Evolutionary conservation across 1,284 basidiomycete genomes (phyloP), one percentile per base, ranked within the genome.

Genomic region (Pterulicium gracile): DNA sequence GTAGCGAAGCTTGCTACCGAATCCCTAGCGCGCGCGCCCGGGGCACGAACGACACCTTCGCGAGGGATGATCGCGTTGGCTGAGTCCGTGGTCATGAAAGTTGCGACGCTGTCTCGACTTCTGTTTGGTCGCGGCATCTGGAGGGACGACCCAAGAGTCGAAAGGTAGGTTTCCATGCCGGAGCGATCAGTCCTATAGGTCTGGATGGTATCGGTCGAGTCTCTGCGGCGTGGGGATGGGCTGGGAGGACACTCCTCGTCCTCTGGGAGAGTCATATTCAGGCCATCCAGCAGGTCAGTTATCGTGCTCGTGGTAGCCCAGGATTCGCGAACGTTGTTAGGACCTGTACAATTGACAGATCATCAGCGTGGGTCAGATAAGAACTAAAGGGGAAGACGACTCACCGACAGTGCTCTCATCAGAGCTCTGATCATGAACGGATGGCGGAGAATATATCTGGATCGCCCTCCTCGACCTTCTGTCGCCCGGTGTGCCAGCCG

Each of bases 101-200:
- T 80, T 42, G 72, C 72, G 51, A 84, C 65, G 49, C 78, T 83
- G 41, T 65, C 68, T 46, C 76, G 66, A 3, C 79, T 81, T 40
- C 67, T 65, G 27, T 32, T 32, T 10, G 7, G 7, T 7, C n/a
- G 7, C 27, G 27, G 27, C 27, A 32, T 32, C 27, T 10, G n/a
- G 27, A 32, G n/a, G 27, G 27, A 32, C 7, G 27, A 32, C n/a
- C 27, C 27, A 32, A 32, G 27, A n/a, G 10, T 32, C 10, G 27
- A 7, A n/a, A 32, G 10, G 27, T 32, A 32, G 27, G 27, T n/a
- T 7, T 32, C 27, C n/a, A n/a, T n/a, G 27, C 27, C 27, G 27
- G 10, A 10, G 27, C 27, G 27, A n/a, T 32, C 27, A 7, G 27
- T 32, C 7, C 27, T 7, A 32, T n/a, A 32, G 27, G 27, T 32